phyloP scores from a whole-genome alignment of 306 rosid species.

The Dalbergia cultrata region DNA sequence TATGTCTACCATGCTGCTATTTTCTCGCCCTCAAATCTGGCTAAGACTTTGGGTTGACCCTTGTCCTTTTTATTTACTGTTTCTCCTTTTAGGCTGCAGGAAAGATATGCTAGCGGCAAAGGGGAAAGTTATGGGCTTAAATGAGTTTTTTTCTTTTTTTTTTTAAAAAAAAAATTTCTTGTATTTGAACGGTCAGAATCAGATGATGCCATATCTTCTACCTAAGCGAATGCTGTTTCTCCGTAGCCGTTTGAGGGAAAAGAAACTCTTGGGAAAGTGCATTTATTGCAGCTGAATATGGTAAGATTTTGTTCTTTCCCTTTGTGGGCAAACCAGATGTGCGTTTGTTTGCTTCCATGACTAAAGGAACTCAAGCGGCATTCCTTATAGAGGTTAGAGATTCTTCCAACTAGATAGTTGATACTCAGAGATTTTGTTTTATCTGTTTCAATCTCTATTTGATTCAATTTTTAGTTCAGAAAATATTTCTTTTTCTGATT shows the following conservation, averaged over 20 bases:
- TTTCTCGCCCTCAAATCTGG: conserved; percentile 24
- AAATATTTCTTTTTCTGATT: conserved; percentile 6
- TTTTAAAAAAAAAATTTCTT: neutral
- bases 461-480: conserved; percentile 21
- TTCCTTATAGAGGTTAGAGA: conserved; percentile 49
- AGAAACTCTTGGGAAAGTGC: conserved; percentile 25
- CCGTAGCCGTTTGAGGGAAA: neutral
- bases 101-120: conserved; percentile 6
- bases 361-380: conserved; percentile 36
- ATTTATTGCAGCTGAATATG: conserved; percentile 42
- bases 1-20: neutral
- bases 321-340: conserved; percentile 27
- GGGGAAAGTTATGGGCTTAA: neutral
- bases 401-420: neutral
- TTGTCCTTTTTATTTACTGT: neutral
- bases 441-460: neutral
- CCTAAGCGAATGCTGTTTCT: neutral
- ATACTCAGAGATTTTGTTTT: conserved; percentile 32
- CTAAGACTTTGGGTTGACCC: conserved; percentile 14
- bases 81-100: neutral
- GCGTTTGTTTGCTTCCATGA: conserved; percentile 20
- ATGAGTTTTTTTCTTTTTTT: neutral
- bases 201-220: conserved; percentile 4
- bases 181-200: conserved; percentile 15
- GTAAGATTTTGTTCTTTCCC: conserved; percentile 46